These are phyloP conservation scores for Inga oerstediana DNA, from an alignment of 306 rosid genomes.

Conservation along the genomic window DNA sequence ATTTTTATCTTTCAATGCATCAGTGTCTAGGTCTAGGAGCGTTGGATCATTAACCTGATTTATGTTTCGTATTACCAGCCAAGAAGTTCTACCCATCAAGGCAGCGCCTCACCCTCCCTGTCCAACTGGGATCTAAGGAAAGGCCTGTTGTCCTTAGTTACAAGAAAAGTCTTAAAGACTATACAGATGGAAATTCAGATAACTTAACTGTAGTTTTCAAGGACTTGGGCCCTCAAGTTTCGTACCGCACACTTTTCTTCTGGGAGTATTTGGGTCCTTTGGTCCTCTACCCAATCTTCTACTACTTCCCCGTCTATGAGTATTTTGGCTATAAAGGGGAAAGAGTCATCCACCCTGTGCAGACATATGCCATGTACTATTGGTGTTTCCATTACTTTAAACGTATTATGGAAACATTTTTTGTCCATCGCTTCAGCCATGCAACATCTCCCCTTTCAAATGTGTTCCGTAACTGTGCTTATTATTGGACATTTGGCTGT, in stretches of 20 bases:
- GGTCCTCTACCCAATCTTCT: conserved; percentile 88
- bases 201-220: conserved; percentile 71
- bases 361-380: conserved; percentile 90
- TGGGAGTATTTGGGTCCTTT: conserved; percentile 93
- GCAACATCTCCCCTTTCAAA: conserved; percentile 95
- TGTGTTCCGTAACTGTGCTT: conserved; percentile 95
- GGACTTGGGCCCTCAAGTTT: conserved; percentile 95
- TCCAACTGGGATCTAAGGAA: conserved; percentile 83
- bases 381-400: conserved; percentile 97
- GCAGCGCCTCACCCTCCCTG: conserved; percentile 87
- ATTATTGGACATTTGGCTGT: conserved; percentile 90
- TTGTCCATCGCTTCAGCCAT: conserved; percentile 94
- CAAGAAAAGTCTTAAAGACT: conserved; percentile 80
- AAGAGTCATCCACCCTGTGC: conserved; percentile 78
- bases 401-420: conserved; percentile 92
- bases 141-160: conserved; percentile 70
- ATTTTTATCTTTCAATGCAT: conserved; percentile 5
- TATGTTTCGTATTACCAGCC: conserved; percentile 60
- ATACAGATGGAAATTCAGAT: conserved; percentile 60
- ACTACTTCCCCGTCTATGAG: conserved; percentile 74
- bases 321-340: conserved; percentile 75
- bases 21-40: background rate
- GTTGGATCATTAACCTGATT: conserved; percentile 37
- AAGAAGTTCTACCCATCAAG: conserved; percentile 79
- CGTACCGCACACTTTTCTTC: conserved; percentile 83